Conservation (phyloP, 169 alveolate species). For the Cryptosporidium sp. region DNA sequence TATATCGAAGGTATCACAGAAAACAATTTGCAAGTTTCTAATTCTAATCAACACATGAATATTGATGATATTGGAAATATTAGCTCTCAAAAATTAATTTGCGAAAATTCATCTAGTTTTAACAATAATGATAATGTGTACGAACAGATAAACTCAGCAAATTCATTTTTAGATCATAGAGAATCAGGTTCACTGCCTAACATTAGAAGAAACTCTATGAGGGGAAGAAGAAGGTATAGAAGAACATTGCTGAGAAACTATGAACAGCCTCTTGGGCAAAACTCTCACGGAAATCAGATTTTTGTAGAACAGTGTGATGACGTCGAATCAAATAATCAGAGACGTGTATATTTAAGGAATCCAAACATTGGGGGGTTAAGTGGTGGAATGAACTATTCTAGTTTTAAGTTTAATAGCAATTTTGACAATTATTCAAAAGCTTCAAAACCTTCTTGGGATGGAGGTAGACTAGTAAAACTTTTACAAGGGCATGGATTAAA, state of each 20-base stretch:
- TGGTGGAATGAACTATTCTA: conserved; percentile 6
- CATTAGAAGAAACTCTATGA: conserved; percentile 46
- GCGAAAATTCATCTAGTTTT: neutral
- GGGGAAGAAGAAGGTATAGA: conserved; percentile 74
- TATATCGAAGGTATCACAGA: conserved; percentile 5
- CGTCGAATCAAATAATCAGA: conserved; percentile 8
- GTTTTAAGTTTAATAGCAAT: conserved; percentile 18
- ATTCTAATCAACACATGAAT: conserved; percentile 14
- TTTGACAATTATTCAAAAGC: conserved; percentile 17
- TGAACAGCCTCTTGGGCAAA: conserved; percentile 34
- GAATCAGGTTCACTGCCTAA: conserved; percentile 14
- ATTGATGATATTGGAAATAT: conserved; percentile 5
- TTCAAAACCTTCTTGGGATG: conserved; percentile 75
- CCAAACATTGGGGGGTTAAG: neutral
- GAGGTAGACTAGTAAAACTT: conserved; percentile 65
- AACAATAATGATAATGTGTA: neutral
- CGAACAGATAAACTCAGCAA: neutral
- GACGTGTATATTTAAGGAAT: conserved; percentile 45
- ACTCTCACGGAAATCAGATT: neutral
- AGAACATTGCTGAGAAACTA: conserved; percentile 54
- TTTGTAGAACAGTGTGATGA: conserved; percentile 11
- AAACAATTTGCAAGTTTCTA: neutral
- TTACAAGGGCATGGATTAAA: conserved; percentile 74
- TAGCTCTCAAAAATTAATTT: neutral
- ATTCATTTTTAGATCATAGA: conserved; percentile 11